A percentile compares a stretch with the other conserved stretches of the same genome.
Evolutionary conservation across 1,139 yeast species (phyloP).

Genomic region (Blastobotrys petasosporus): DNA sequence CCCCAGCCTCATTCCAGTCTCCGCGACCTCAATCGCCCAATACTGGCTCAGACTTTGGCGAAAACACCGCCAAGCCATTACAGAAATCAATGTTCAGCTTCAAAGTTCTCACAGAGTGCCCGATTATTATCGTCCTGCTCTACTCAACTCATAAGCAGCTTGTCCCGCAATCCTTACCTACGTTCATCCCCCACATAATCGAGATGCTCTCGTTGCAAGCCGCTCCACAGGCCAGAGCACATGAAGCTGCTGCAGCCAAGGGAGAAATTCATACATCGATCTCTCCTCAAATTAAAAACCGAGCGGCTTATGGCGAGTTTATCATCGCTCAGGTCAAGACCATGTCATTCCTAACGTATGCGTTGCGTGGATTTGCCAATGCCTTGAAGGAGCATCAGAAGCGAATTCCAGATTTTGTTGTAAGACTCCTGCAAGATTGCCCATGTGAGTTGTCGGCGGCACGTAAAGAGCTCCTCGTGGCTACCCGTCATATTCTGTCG

Average conservation of each 20-base stretch:
- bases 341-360: conserved; percentile 90
- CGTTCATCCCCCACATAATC: conserved; percentile 76
- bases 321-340: conserved; percentile 96
- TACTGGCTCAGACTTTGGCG: conserved; percentile 31
- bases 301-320: conserved; percentile 82
- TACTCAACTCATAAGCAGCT: conserved; percentile 80
- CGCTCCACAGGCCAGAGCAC: conserved; percentile 62
- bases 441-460: conserved; percentile 95
- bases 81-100: conserved; percentile 70
- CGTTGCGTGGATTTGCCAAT: conserved; percentile 76
- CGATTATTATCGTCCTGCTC: conserved; percentile 89
- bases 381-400: conserved; percentile 58
- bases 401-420: conserved; percentile 78
- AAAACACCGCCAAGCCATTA: conserved; percentile 37
- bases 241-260: conserved; percentile 51
- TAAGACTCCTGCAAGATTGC: conserved; percentile 85
- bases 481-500: conserved; percentile 87
- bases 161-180: conserved; percentile 64
- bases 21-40: conserved; percentile 42
- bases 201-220: conserved; percentile 73
- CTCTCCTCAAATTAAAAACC: conserved; percentile 63
- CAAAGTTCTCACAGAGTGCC: conserved; percentile 92
- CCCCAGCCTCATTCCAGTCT: conserved; percentile 33
- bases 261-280: conserved; percentile 51
- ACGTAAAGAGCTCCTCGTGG: conserved; percentile 86